A percentile compares a stretch with the other conserved stretches of the same genome.
phyloP scores from a whole-genome alignment of 441 rosid species.

The Populus hybrid region DNA sequence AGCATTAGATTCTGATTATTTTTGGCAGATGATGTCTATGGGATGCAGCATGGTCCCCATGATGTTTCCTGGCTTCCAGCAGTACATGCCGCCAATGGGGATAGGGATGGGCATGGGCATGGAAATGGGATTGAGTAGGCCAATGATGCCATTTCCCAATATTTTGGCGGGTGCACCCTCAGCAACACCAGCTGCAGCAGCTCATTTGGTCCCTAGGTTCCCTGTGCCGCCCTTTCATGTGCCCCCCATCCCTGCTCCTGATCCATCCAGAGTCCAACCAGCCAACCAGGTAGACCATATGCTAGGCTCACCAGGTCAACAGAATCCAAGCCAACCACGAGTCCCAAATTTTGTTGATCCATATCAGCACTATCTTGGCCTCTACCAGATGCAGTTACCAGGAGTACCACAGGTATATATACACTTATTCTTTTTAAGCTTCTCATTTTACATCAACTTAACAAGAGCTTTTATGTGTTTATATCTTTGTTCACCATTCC shows the following conservation, averaged over 20 bases:
- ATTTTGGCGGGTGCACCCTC: slow-evolving; percentile 7
- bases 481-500: background rate
- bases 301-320: slow-evolving; percentile 36
- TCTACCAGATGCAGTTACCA: slow-evolving; percentile 54
- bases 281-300: slow-evolving; percentile 46
- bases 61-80: slow-evolving; percentile 86
- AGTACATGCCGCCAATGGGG: slow-evolving; percentile 68
- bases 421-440: background rate
- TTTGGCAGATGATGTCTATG: slow-evolving; percentile 91
- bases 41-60: slow-evolving; percentile 88
- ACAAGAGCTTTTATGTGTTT: slow-evolving; percentile 5
- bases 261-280: slow-evolving; percentile 50
- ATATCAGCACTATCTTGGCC: slow-evolving; percentile 59
- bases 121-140: slow-evolving; percentile 62
- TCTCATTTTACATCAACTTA: background rate
- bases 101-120: slow-evolving; percentile 59
- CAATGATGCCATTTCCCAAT: slow-evolving; percentile 55
- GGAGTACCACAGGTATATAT: slow-evolving; percentile 44
- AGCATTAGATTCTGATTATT: slow-evolving; percentile 30
- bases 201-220: slow-evolving; percentile 54
- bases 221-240: slow-evolving; percentile 54
- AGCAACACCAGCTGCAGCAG: slow-evolving; percentile 51
- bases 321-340: slow-evolving; percentile 41
- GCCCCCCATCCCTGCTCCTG: slow-evolving; percentile 48
- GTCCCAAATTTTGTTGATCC: slow-evolving; percentile 52